phyloP scores from a whole-genome alignment of 345 rosid genomes.

The Citrus australasica region DNA sequence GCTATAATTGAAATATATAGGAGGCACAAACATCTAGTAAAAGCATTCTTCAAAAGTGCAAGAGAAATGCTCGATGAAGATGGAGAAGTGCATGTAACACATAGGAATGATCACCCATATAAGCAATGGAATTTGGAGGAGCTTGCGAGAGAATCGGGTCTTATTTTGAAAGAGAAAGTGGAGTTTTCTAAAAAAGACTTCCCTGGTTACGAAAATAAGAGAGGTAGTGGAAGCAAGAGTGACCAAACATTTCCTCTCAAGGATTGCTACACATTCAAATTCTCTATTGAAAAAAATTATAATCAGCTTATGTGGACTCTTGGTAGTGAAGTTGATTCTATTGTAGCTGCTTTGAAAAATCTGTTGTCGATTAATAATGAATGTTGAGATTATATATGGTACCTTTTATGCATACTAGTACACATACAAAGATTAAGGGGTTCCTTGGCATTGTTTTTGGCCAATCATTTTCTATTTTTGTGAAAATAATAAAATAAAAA shows the following conservation, averaged over 20 bases:
- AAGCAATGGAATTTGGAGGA: not conserved
- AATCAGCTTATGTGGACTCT: too few species aligned
- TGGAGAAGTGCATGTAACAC: slow-evolving; percentile 15
- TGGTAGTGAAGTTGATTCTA: too few species aligned
- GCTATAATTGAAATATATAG: not conserved
- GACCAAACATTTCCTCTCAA: not conserved
- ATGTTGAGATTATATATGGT: too few species aligned
- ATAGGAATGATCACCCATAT: slow-evolving; percentile 1
- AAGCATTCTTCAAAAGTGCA: slow-evolving; percentile 6
- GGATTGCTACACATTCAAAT: not conserved
- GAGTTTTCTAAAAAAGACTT: not conserved
- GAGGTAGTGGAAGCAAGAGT: slow-evolving; percentile 3
- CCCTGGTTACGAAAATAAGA: slow-evolving; percentile 6
- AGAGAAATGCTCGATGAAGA: not conserved
- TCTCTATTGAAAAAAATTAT: not conserved
- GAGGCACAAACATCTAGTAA: not conserved
- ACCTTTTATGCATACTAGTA: too few species aligned
- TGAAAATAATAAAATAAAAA: too few species aligned
- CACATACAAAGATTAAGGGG: too few species aligned
- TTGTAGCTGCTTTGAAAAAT: too few species aligned
- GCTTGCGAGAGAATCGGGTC: not conserved
- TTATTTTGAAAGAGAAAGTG: slow-evolving; percentile 4
- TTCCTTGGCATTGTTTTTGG: too few species aligned
- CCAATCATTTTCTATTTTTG: too few species aligned
- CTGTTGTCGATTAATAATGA: too few species aligned